A percentile compares a stretch with the other conserved stretches of the same genome.
phyloP scores from a whole-genome alignment of 2,329 filamentous ascomycete species.

The Mycosphaerelloides madeirae region DNA sequence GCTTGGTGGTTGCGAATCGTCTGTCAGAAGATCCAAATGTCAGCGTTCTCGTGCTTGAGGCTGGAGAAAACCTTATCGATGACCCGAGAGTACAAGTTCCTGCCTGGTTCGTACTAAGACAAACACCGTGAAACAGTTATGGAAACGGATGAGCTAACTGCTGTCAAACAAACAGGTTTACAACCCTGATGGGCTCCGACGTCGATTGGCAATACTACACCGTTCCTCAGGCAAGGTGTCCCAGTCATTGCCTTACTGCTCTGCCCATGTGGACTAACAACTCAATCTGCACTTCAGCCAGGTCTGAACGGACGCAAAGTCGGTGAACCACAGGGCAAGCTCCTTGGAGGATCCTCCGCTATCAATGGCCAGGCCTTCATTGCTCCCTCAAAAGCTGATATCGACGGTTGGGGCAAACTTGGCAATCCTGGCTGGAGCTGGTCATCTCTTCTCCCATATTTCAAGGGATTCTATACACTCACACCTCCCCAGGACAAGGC shows the following conservation, averaged over 20 bases:
- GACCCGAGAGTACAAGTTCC: background rate
- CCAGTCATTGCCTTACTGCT: too few species aligned
- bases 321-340: slow-evolving; percentile 28
- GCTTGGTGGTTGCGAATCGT: slow-evolving; percentile 11
- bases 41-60: slow-evolving; percentile 20
- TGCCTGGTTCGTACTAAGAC: too few species aligned
- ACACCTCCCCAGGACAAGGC: background rate
- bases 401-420: slow-evolving; percentile 32
- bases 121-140: too few species aligned
- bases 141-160: too few species aligned
- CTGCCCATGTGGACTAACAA: too few species aligned
- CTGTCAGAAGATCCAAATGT: slow-evolving; percentile 9
- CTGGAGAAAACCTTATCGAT: slow-evolving; percentile 9
- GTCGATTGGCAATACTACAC: slow-evolving; percentile 18
- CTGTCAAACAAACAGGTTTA: too few species aligned
- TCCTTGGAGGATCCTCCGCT: slow-evolving; percentile 36
- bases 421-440: slow-evolving; percentile 37
- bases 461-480: background rate
- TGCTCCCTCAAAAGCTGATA: slow-evolving; percentile 12
- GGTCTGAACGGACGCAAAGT: slow-evolving; percentile 6
- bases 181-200: background rate
- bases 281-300: slow-evolving; percentile 1
- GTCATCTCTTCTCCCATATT: slow-evolving; percentile 3
- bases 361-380: slow-evolving; percentile 32
- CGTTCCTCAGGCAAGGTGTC: background rate